phyloP scores from a whole-genome alignment of 805 yeast species.

The Zygosaccharomyces gambellarensis region DNA sequence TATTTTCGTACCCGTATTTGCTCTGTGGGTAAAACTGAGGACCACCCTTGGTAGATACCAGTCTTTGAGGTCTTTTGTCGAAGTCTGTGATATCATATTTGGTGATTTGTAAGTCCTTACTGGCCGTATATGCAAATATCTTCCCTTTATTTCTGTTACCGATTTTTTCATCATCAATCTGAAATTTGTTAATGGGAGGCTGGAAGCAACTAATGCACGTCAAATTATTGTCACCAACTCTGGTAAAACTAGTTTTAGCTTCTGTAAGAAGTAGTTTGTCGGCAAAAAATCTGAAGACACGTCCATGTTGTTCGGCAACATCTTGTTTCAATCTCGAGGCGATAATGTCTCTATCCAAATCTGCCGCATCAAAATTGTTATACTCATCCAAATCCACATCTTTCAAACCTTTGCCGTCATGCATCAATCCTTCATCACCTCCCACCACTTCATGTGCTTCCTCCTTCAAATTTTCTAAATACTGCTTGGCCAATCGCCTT shows the following conservation, averaged over 20 bases:
- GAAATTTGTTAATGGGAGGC: constrained; percentile 34
- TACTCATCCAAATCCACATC: constrained; percentile 30
- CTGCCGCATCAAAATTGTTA: constrained; percentile 77
- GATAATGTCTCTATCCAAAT: constrained; percentile 81
- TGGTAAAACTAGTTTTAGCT: constrained; percentile 41
- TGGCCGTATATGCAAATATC: constrained; percentile 61
- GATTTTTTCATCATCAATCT: constrained; percentile 20
- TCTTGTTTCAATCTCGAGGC: constrained; percentile 77
- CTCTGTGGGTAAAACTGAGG: constrained; percentile 38
- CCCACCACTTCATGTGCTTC: constrained; percentile 44
- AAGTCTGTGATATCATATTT: constrained; percentile 69
- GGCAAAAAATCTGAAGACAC: constrained; percentile 64
- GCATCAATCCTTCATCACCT: constrained; percentile 2
- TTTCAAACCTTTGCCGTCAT: constrained; percentile 15
- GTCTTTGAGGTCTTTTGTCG: constrained; percentile 55
- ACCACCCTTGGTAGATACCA: constrained; percentile 66
- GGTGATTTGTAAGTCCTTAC: constrained; percentile 74
- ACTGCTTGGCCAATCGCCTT: constrained; percentile 89
- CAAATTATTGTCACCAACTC: constrained; percentile 58
- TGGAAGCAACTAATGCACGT: constrained; percentile 41
- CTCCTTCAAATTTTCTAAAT: constrained; percentile 68
- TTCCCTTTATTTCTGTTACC: constrained; percentile 53
- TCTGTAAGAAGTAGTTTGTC: constrained; percentile 42
- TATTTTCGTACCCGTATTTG: constrained; percentile 41
- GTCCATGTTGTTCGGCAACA: constrained; percentile 86